Evolutionary conservation across 768 basidiomycete species (phyloP).

Genomic region (Suillus bovinus): DNA sequence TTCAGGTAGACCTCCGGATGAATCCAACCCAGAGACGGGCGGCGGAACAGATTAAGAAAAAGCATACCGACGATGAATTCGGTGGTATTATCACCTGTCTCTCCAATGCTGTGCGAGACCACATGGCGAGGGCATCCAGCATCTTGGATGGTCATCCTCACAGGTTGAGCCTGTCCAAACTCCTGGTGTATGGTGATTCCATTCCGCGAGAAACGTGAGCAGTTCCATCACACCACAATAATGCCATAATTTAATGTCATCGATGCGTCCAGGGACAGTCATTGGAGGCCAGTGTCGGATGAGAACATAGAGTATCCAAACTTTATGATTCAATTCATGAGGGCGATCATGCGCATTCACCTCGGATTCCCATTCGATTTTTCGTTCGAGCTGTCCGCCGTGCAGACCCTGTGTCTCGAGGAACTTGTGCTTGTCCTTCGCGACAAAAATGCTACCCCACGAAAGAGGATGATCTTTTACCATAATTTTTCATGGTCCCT

Average conservation of each 20-base stretch:
- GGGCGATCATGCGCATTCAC: not conserved
- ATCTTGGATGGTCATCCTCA: not conserved
- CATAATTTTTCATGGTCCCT: not conserved
- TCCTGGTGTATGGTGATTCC: not conserved
- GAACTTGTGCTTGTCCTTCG: not conserved
- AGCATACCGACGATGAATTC: not conserved
- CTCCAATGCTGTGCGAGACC: not conserved
- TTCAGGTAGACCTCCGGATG: not conserved
- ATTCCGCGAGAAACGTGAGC: not conserved
- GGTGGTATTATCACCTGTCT: not conserved
- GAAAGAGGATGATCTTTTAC: not conserved
- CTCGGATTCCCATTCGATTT: not conserved
- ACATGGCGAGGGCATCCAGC: not conserved
- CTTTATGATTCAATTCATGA: not conserved
- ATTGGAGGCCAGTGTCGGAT: not conserved
- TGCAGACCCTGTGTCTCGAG: not conserved
- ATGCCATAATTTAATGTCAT: too few relatives aligned
- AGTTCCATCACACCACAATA: too few relatives aligned
- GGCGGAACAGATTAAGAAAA: not conserved
- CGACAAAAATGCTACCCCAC: fast-evolving
- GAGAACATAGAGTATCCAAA: not conserved
- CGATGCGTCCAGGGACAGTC: too few relatives aligned
- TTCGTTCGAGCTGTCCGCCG: not conserved
- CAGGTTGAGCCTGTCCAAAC: not conserved
- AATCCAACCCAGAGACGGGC: not conserved